Percentiles rank a stretch among this genome's conserved stretches.
Conservation (phyloP, 805 yeast species). For the Teunomyces lycoperdinae region DNA sequence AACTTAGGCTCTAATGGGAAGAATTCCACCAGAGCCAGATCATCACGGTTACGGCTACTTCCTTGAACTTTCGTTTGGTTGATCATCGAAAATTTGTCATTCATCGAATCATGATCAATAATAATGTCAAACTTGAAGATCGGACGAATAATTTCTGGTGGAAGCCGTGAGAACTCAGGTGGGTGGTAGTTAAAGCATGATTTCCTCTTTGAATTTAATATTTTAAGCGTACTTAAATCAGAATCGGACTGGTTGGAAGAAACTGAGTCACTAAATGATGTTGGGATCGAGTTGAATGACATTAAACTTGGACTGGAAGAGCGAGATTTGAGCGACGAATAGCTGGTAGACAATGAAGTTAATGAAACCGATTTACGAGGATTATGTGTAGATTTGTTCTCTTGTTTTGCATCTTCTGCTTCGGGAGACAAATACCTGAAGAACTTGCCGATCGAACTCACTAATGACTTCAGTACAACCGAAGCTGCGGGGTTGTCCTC, state of each 20-base stretch:
- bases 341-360: conserved; percentile 34
- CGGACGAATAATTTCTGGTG: conserved; percentile 48
- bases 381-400: not conserved
- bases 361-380: conserved; percentile 29
- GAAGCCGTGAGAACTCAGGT: conserved; percentile 36
- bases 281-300: conserved; percentile 36
- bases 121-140: conserved; percentile 45
- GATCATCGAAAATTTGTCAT: conserved; percentile 26
- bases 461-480: conserved; percentile 19
- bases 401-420: conserved; percentile 11
- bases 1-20: conserved; percentile 24
- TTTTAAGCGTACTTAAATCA: conserved; percentile 15
- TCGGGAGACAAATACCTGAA: conserved; percentile 37
- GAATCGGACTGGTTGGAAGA: conserved; percentile 32
- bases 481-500: not conserved
- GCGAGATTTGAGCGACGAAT: conserved; percentile 27
- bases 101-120: conserved; percentile 40
- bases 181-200: conserved; percentile 13
- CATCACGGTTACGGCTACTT: not conserved
- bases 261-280: conserved; percentile 35
- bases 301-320: conserved; percentile 39
- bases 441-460: conserved; percentile 32
- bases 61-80: conserved; percentile 6
- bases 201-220: conserved; percentile 2
- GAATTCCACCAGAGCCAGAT: conserved; percentile 3